Evolutionary conservation across 2,329 filamentous ascomycete genomes (phyloP), one percentile per base, ranked within the genome.

Genomic region (Aspergillus awamori): DNA sequence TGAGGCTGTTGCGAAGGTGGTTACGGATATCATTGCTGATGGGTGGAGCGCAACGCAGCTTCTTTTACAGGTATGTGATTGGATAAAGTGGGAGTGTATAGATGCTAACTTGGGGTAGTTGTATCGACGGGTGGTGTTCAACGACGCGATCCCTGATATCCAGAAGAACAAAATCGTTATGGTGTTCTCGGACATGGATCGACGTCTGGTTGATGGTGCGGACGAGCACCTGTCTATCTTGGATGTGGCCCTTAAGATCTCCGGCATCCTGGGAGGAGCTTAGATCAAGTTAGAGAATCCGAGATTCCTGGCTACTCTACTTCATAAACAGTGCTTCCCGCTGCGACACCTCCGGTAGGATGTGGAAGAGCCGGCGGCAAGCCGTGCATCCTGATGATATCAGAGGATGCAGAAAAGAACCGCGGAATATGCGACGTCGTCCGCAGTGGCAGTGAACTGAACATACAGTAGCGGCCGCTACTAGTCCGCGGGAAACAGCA

Each of bases 11-110:
- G 87, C 92, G 0, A 87, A 87, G 66, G 88, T 92, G 5, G 90
- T 98, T 5, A 91, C 93, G 69, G 90, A 97, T 66, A 88, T 99
- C 82, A 89, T 98, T 51, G 94, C 94, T 0, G 95, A 98, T 79
- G 95, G 95, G 8, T 99, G 95, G 94, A 97, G 93, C 75, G 95
- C 94, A 24, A 88, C 89, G 6, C 95, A 98, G 77, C 86, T 97
- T 26, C 84, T 98, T 39, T 81, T 85, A 17, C 93, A 97, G 83
- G 89, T 90, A 79, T 77, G 80, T 71, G 10, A 20, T 26, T 7
- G 13, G 33, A 36, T 10, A 11, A 10, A 36, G 33, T 15, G 33
- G 33, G 33, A 36, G 11, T 17, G 8, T 55, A 33, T 64, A 70
- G 41, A 66, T 54, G 39, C 55, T 49, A 26, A 41, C 28, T 53